Conservation (phyloP, 116 monocot genomes). For the Papilionanthe hybrid region DNA sequence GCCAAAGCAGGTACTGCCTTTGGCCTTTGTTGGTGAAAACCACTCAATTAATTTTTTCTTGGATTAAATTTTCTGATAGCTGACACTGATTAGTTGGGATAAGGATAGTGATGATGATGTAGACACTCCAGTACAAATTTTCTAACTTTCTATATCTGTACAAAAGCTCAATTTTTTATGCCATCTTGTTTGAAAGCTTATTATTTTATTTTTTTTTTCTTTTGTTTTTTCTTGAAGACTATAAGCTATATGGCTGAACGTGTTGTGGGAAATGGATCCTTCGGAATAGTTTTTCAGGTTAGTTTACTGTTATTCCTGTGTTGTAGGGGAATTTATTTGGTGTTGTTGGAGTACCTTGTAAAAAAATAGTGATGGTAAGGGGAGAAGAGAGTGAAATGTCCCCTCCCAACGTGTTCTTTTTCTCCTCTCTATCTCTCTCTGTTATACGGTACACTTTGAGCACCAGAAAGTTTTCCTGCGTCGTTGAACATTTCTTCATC, state of each 20-base stretch:
- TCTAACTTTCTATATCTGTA: neutral
- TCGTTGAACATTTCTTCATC: no score
- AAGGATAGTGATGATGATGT: no score
- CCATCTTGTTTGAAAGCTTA: neutral
- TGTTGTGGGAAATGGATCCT: conserved; percentile 80
- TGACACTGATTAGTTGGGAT: no score
- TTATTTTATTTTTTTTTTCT: no score
- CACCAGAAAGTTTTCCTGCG: no score
- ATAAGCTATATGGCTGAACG: conserved; percentile 97
- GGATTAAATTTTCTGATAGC: no score
- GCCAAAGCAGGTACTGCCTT: conserved; percentile 62
- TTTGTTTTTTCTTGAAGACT: conserved; percentile 40
- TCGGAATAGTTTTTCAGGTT: conserved; percentile 94
- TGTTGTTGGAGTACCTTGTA: neutral
- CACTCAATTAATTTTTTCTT: no score
- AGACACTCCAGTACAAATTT: no score
- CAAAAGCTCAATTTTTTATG: neutral
- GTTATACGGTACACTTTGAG: no score
- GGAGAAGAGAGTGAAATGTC: neutral
- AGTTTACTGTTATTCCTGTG: neutral
- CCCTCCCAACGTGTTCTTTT: neutral
- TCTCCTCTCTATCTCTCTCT: neutral
- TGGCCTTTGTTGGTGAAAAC: no score
- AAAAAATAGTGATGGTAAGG: neutral
- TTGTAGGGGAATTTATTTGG: neutral